Conservation (phyloP, 2,329 filamentous ascomycete genomes). For the Furcasterigmium furcatum region DNA sequence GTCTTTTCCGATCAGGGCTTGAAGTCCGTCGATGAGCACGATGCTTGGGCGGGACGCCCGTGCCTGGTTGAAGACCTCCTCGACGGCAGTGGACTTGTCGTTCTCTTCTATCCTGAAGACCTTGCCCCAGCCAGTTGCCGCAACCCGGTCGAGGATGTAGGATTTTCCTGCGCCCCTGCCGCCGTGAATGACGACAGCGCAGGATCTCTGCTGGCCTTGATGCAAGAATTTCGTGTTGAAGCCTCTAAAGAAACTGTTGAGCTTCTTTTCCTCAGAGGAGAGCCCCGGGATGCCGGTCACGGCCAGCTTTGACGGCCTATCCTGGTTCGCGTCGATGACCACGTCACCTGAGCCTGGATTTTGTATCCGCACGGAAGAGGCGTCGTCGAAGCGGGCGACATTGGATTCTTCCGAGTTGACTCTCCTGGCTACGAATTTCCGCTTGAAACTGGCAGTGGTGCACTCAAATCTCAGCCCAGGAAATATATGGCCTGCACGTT, state of each 20-base stretch:
- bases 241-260: constrained; percentile 64
- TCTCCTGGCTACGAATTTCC: constrained; percentile 55
- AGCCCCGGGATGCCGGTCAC: constrained; percentile 66
- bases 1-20: constrained; percentile 64
- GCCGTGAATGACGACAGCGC: constrained; percentile 73
- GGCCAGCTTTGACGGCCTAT: constrained; percentile 26
- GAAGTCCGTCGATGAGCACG: constrained; percentile 75
- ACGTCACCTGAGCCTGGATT: constrained; percentile 21
- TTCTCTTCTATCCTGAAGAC: constrained; percentile 58
- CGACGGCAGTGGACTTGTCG: constrained; percentile 57
- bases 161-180: constrained; percentile 84
- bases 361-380: constrained; percentile 32
- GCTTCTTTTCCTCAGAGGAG: constrained; percentile 54
- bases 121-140: constrained; percentile 65
- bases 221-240: constrained; percentile 40
- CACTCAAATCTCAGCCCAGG: constrained; percentile 70
- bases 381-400: constrained; percentile 39
- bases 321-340: constrained; percentile 11
- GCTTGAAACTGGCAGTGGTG: constrained; percentile 49
- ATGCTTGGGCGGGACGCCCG: constrained; percentile 68
- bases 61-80: constrained; percentile 68
- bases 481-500: constrained; percentile 64
- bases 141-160: constrained; percentile 66
- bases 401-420: constrained; percentile 50
- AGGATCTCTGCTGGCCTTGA: constrained; percentile 31